Evolutionary conservation across 2,329 filamentous ascomycete genomes (phyloP).

Genomic region (Lanzia echinophila): DNA sequence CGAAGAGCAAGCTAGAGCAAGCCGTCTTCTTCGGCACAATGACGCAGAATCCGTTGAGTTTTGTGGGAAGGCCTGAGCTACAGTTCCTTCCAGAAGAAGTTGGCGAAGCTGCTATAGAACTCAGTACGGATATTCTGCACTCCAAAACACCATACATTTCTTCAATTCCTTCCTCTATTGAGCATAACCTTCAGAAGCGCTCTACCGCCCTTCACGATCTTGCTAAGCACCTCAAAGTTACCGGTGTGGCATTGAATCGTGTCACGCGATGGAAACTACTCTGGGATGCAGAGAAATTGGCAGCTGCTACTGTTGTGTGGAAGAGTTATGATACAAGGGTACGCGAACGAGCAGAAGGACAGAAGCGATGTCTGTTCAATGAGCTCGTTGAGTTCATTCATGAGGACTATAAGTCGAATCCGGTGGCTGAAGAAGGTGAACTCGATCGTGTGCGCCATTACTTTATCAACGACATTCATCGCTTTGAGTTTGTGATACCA

Average conservation of each 20-base stretch:
- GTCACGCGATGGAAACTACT: constrained; percentile 71
- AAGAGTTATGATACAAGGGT: constrained; percentile 67
- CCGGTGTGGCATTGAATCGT: constrained; percentile 59
- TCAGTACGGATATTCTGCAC: constrained; percentile 76
- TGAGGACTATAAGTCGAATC: constrained; percentile 65
- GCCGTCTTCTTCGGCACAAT: constrained; percentile 86
- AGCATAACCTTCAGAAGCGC: constrained; percentile 70
- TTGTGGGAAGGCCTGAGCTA: constrained; percentile 60
- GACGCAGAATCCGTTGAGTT: constrained; percentile 79
- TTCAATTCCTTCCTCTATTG: constrained; percentile 65
- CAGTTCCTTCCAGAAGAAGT: constrained; percentile 65
- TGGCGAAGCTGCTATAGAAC: constrained; percentile 65
- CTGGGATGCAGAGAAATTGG: constrained; percentile 86
- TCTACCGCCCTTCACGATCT: constrained; percentile 69
- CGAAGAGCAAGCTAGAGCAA: constrained; percentile 87
- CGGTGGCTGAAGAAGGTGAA: constrained; percentile 59
- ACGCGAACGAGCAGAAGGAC: constrained; percentile 48
- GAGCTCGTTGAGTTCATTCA: constrained; percentile 72
- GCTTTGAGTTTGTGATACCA: constrained; percentile 67
- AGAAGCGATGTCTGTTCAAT: constrained; percentile 64
- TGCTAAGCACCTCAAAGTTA: constrained; percentile 61
- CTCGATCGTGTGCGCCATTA: constrained; percentile 77
- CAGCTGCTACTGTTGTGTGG: constrained; percentile 75
- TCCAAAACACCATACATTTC: constrained; percentile 72
- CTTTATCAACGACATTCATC: constrained; percentile 71